Base-by-base conservation (phyloP, 345 rosid genomes). In the Boechera retrofracta region DNA sequence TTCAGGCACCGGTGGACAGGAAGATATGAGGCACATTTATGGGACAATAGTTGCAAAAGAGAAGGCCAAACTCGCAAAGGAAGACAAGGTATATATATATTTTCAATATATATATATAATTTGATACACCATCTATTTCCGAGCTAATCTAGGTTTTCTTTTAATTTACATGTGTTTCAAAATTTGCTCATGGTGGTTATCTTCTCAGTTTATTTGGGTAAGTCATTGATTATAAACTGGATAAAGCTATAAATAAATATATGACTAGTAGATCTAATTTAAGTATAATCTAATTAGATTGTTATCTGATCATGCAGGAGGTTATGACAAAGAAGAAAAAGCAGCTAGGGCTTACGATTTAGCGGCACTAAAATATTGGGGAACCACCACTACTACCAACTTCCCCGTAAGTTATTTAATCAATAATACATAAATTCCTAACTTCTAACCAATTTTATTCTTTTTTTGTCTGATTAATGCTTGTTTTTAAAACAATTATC, bases 271-370 rank as follows among this genome's bases (percentile, higher is more conserved):
- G 5, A 48, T 55, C 26, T 49, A 13, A 13, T 36, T 3, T 13
- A 58, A 42, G 24, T 21, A 38, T 15, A 26, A 29, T 53, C 1
- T 47, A 45, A 45, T 60, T 32, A 16, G 44, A 26, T 45, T 70
- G 67, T 63, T 57, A 65, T 57, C 21, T 73, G 67, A 42, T 47
- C 24, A 48, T 3, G 8, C 64, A 93, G 97, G 97, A 72, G 98
- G 98, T 36, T 94, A 94, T 83, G 98, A 94, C 79, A 91, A 91
- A 78, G 98, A 94, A 87, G 98, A 94, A 66, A 94, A 94, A 67
- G 98, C 98, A 79, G 97, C 96, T 45, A 85, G 94, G 76, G 89
- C 98, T 75, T 94, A 94, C 58, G 98, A 94, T 82, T 77, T 94
- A 73, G 98, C 96, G 4, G 98, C 98, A 60, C 82, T 94, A 10